Conservation (phyloP, 768 basidiomycete species). For the Brasilioporus rufonigricans region DNA sequence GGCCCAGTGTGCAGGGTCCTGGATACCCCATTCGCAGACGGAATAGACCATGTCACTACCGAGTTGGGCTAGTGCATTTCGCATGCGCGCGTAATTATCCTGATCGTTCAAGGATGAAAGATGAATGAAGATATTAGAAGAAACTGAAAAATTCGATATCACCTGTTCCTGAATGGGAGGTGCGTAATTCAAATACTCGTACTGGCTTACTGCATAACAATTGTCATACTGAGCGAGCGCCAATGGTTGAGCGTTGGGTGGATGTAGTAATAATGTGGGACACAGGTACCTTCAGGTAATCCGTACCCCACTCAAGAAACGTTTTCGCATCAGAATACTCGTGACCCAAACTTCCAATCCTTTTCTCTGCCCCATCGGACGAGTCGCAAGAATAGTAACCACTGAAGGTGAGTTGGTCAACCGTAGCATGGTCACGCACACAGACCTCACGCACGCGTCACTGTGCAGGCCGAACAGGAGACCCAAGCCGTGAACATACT, state of each 20-base stretch:
- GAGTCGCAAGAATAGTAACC: constrained; percentile 11
- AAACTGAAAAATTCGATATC: neutral
- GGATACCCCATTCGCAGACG: constrained; percentile 51
- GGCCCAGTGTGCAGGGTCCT: constrained; percentile 51
- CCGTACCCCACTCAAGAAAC: constrained; percentile 4
- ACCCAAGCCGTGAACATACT: constrained; percentile 9
- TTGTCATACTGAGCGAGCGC: constrained; percentile 11
- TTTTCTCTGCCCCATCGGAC: neutral
- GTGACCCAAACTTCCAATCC: constrained; percentile 10
- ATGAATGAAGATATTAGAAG: neutral
- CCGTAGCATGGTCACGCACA: no score
- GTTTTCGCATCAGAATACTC: constrained; percentile 8
- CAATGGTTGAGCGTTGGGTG: neutral
- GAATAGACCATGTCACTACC: constrained; percentile 40
- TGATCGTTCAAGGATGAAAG: neutral
- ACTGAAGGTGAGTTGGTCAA: neutral
- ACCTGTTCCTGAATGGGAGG: constrained; percentile 6
- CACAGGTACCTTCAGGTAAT: constrained; percentile 13
- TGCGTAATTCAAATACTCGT: neutral
- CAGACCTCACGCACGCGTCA: constrained; percentile 9
- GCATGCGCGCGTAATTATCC: constrained; percentile 4
- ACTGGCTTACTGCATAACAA: constrained; percentile 5
- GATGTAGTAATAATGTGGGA: neutral
- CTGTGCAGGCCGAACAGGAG: constrained; percentile 10
- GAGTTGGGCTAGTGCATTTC: constrained; percentile 4